These are phyloP conservation scores for Sideroxylon spinosum DNA, from an alignment of 179 eudicot genomes.

Conservation along the genomic window DNA sequence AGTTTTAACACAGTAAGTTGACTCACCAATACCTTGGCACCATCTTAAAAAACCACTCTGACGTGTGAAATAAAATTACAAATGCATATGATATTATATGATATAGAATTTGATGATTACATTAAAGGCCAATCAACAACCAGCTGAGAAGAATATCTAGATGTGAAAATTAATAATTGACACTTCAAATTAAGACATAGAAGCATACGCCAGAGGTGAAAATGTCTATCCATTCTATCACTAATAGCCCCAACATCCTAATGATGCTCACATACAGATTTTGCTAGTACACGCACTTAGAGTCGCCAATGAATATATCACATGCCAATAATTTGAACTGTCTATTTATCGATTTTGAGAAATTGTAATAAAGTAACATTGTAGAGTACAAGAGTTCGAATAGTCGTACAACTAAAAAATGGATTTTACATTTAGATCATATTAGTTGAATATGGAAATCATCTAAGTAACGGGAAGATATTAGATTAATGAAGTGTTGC, in stretches of 20 bases:
- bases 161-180: too few relatives aligned
- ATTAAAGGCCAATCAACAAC: not conserved
- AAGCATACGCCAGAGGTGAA: too few relatives aligned
- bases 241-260: not conserved
- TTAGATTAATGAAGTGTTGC: too few relatives aligned
- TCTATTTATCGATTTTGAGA: not conserved
- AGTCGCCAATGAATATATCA: too few relatives aligned
- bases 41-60: constrained; percentile 6
- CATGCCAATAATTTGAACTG: not conserved
- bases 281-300: not conserved
- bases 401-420: not conserved
- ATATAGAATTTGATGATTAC: not conserved
- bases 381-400: not conserved
- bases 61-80: not conserved
- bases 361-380: not conserved
- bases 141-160: too few relatives aligned
- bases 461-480: not conserved
- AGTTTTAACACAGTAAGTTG: not conserved
- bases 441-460: not conserved
- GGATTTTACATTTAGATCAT: not conserved
- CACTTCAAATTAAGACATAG: too few relatives aligned
- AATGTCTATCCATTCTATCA: too few relatives aligned
- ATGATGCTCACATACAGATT: not conserved
- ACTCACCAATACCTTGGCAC: not conserved
- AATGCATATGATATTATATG: not conserved